Evolutionary conservation across 345 rosid genomes (phyloP).

Genomic region (Draba incana): DNA sequence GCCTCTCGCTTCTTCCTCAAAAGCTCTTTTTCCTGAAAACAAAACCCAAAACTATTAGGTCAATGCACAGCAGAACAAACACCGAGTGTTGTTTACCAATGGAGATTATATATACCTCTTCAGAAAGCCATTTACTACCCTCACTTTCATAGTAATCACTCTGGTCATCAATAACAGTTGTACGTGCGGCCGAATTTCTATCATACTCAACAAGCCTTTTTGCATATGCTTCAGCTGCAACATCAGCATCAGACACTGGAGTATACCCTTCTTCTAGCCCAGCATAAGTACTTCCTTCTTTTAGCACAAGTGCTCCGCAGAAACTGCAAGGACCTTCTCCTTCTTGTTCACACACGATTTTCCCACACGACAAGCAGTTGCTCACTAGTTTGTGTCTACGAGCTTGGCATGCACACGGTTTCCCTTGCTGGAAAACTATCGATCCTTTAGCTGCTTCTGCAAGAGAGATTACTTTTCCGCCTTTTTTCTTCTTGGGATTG

Average conservation of each 20-base stretch:
- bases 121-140: constrained; percentile 89
- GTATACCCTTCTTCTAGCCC: constrained; percentile 71
- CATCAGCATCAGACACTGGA: constrained; percentile 79
- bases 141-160: constrained; percentile 96
- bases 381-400: constrained; percentile 76
- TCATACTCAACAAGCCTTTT: constrained; percentile 94
- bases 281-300: constrained; percentile 83
- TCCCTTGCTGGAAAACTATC: constrained; percentile 90
- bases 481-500: too few species aligned
- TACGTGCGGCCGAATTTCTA: constrained; percentile 87
- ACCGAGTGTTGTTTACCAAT: too few species aligned
- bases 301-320: constrained; percentile 86
- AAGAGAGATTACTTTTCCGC: too few species aligned
- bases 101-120: constrained; percentile 59
- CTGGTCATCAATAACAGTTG: constrained; percentile 95
- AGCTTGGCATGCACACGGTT: constrained; percentile 93
- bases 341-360: constrained; percentile 95
- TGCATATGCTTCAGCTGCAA: constrained; percentile 83
- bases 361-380: constrained; percentile 98
- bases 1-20: constrained; percentile 76
- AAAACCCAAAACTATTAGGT: too few species aligned
- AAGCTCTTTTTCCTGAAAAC: constrained; percentile 66
- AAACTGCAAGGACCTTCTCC: constrained; percentile 95
- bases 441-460: constrained; percentile 98
- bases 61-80: too few species aligned